Evolutionary conservation across 257 asterid species (phyloP), one percentile per base, ranked within the genome.

Genomic region (Jacaranda mimosifolia): DNA sequence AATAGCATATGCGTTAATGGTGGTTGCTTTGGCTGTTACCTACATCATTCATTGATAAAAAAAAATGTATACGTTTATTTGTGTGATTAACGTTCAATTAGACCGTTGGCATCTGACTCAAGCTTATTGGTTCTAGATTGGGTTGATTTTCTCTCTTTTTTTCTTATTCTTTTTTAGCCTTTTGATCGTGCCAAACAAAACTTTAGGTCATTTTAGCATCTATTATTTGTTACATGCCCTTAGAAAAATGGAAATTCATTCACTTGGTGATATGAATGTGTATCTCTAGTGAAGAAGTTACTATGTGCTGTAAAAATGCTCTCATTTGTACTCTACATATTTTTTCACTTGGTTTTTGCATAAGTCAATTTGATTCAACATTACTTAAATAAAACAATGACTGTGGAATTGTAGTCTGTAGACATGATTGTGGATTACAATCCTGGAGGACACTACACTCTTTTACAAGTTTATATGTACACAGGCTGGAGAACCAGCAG

Each of bases 21-120:
- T 87, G 57, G 75, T 89, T 70, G 93, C 93, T 63, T 77, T 89
- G 91, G 91, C 87, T 7, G 43, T 89, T 58, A 89, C 91, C 46
- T 89, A 89, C 83, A 81, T 86, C 26, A 72, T 89, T 81, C 91
- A 89, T 55, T 88, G 72, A 43, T 77, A 55, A n/a, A n/a, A n/a
- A n/a, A 18, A 6, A 6, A 6, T 72, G 8, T 42, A 42, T 63
- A 64, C 19, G 4, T 21, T 21, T 58, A 60, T 32, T 13, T 60
- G 8, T 10, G 18, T 0, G 17, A 11, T 60, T 18, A n/a, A 18
- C 35, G 6, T 21, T n/a, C n/a, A n/a, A 63, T 63, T 32, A 42
- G 40, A 59, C 65, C n/a, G 5, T 21, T 48, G 26, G 32, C 39
- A 71, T 53, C 55, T 11, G n/a, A 73, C 45, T 74, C 21, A 38